These are phyloP conservation scores for Hypoxylon sp. DNA, from an alignment of 2,329 filamentous ascomycete species.

Conservation along the genomic window DNA sequence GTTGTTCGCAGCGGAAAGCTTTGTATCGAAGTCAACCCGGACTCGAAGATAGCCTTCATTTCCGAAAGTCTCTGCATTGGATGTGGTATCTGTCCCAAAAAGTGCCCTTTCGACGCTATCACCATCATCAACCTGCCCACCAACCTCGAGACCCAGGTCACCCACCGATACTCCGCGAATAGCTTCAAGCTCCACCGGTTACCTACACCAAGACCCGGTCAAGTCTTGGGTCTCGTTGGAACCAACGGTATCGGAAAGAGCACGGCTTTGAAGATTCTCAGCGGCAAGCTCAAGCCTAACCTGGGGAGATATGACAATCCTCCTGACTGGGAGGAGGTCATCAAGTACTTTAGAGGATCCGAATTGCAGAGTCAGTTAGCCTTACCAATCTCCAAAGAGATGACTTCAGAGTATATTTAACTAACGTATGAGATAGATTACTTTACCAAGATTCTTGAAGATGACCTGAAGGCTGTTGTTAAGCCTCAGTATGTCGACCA, in stretches of 20 bases:
- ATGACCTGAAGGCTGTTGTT: constrained; percentile 96
- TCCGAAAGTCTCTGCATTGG: constrained; percentile 96
- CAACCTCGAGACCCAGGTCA: constrained; percentile 98
- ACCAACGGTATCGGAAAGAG: constrained; percentile 99
- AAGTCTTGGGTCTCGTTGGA: constrained; percentile 95
- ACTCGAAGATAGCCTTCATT: constrained; percentile 97
- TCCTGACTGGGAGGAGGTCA: constrained; percentile 98
- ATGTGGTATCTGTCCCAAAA: constrained; percentile 99
- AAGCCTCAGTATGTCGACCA: constrained; percentile 99
- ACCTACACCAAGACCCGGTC: constrained; percentile 94
- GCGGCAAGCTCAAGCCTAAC: constrained; percentile 98
- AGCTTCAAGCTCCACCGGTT: constrained; percentile 99
- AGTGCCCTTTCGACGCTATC: constrained; percentile 98
- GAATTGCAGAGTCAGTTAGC: constrained; percentile 88
- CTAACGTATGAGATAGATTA: constrained; percentile 75
- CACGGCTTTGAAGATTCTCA: constrained; percentile 98
- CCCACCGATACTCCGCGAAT: constrained; percentile 98
- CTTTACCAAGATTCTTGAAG: constrained; percentile 97
- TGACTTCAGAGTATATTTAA: constrained; percentile 45
- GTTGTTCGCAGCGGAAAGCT: constrained; percentile 98
- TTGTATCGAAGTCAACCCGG: constrained; percentile 91
- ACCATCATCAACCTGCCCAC: constrained; percentile 99
- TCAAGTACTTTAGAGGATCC: constrained; percentile 98
- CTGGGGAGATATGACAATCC: constrained; percentile 95
- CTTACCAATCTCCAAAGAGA: constrained; percentile 2